Conservation (phyloP, 176 grass and related monocot genomes). For the Carex myosuroides region DNA sequence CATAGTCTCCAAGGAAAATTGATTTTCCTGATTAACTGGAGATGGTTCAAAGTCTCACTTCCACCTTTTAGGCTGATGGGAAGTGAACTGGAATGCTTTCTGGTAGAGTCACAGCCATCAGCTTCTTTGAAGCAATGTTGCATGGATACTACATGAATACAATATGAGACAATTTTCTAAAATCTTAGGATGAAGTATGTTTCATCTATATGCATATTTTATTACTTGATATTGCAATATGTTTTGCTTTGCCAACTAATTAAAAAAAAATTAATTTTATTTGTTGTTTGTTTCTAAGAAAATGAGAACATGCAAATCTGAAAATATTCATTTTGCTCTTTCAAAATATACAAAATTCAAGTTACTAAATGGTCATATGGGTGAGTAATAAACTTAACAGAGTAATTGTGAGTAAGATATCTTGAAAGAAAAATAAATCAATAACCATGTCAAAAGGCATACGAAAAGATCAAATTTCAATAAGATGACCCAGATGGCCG, state of each 20-base stretch:
- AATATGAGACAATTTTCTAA: neutral
- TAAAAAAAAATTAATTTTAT: neutral
- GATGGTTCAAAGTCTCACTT: neutral
- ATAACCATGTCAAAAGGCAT: too few relatives aligned
- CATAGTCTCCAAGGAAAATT: neutral
- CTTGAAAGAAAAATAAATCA: neutral
- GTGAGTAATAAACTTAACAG: neutral
- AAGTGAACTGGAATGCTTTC: neutral
- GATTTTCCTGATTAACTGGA: neutral
- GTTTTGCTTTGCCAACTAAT: neutral
- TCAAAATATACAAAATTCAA: neutral
- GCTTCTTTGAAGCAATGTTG: neutral
- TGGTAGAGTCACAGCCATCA: neutral
- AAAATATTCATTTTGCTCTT: neutral
- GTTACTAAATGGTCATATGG: neutral
- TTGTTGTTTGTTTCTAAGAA: neutral
- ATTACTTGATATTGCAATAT: neutral
- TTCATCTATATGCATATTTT: neutral
- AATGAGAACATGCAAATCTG: neutral
- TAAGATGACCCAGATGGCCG: too few relatives aligned
- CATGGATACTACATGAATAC: neutral
- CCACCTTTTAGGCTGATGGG: neutral
- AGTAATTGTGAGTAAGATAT: neutral
- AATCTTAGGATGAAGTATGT: neutral
- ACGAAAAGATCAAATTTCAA: too few relatives aligned